These are phyloP conservation scores for Verbena officinalis DNA, from an alignment of 257 asterid genomes.

Conservation along the genomic window DNA sequence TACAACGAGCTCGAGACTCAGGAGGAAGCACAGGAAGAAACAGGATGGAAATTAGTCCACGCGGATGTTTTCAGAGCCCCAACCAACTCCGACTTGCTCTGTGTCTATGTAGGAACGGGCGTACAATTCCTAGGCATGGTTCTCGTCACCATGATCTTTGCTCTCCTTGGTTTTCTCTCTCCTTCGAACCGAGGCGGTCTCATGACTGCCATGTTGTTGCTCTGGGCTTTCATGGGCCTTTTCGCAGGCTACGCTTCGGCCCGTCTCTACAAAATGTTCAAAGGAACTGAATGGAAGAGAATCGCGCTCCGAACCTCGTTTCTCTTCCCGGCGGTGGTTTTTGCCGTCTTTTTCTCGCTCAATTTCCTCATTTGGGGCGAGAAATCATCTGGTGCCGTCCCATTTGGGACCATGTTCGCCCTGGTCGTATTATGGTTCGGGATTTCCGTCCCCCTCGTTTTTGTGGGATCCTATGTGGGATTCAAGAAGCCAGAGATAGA, in stretches of 20 bases:
- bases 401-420: constrained; percentile 83
- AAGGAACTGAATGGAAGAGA: constrained; percentile 70
- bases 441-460: constrained; percentile 71
- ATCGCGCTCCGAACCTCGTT: constrained; percentile 61
- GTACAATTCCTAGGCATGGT: constrained; percentile 67
- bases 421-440: constrained; percentile 73
- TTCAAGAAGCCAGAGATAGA: constrained; percentile 64
- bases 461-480: constrained; percentile 64
- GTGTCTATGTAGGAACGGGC: constrained; percentile 74
- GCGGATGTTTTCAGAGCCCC: constrained; percentile 81
- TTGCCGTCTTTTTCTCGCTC: constrained; percentile 53
- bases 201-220: constrained; percentile 75
- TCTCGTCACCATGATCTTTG: constrained; percentile 72
- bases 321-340: constrained; percentile 59
- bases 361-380: constrained; percentile 81
- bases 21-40: constrained; percentile 86
- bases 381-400: constrained; percentile 79
- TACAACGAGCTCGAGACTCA: constrained; percentile 82
- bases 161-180: constrained; percentile 73
- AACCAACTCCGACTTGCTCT: constrained; percentile 60
- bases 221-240: constrained; percentile 79
- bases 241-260: constrained; percentile 62
- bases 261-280: constrained; percentile 71
- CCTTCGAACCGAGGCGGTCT: constrained; percentile 82
- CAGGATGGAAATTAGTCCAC: constrained; percentile 83